Conservation (phyloP, 2,329 filamentous ascomycete genomes). For the Venturia asperata region DNA sequence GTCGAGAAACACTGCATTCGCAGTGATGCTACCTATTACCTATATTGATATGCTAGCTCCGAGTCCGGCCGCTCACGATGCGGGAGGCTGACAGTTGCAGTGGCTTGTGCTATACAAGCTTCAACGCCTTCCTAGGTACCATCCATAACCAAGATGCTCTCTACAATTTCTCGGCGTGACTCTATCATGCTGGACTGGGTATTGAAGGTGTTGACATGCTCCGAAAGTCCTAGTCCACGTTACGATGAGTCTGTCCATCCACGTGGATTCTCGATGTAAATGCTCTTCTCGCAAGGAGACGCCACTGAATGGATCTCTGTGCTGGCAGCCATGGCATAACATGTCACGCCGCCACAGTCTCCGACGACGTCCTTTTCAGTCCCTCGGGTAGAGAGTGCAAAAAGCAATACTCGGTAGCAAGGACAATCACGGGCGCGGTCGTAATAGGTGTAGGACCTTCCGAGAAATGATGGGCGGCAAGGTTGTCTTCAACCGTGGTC, state of each 20-base stretch:
- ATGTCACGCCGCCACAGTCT: neutral
- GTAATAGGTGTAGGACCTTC: neutral
- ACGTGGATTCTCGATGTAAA: no score
- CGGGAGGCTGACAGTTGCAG: neutral
- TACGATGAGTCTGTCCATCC: no score
- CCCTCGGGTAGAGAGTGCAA: neutral
- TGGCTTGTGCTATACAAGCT: neutral
- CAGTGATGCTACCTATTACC: neutral
- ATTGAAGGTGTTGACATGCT: no score
- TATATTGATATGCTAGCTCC: neutral
- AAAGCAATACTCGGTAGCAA: neutral
- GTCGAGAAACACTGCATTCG: no score
- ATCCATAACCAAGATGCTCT: neutral
- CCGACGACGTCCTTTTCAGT: neutral
- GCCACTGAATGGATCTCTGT: no score
- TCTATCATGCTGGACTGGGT: neutral
- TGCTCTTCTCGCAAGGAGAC: no score
- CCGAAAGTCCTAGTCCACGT: no score
- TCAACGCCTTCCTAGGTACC: neutral
- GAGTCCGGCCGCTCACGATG: neutral
- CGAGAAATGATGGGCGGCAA: neutral
- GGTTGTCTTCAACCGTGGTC: neutral
- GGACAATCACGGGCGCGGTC: neutral
- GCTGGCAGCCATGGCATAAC: no score
- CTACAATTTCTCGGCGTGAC: neutral